These are phyloP conservation scores for Dactylonectria estremocensis DNA, from an alignment of 2,329 filamentous ascomycete species.

Conservation along the genomic window DNA sequence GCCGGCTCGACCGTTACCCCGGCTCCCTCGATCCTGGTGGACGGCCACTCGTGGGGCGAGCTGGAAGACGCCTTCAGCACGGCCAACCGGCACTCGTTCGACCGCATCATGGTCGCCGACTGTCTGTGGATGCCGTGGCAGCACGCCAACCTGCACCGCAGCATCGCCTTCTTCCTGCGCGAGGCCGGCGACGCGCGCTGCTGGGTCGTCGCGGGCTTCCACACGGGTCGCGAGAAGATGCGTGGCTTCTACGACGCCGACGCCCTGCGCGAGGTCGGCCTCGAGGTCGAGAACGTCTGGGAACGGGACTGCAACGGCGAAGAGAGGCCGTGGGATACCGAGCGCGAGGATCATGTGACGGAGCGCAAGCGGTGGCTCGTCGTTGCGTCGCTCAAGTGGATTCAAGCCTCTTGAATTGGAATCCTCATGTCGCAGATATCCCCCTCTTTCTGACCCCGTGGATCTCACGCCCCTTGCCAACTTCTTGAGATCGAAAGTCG, in stretches of 20 bases:
- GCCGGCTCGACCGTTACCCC: slow-evolving; percentile 36
- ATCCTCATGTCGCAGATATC: not conserved
- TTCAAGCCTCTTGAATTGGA: slow-evolving; percentile 34
- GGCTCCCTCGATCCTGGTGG: slow-evolving; percentile 57
- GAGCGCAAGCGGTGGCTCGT: slow-evolving; percentile 81
- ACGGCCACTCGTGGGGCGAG: slow-evolving; percentile 78
- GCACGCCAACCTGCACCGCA: slow-evolving; percentile 76
- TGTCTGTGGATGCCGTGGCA: slow-evolving; percentile 84
- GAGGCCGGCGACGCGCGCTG: slow-evolving; percentile 62
- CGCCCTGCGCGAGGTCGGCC: slow-evolving; percentile 62
- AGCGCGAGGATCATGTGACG: slow-evolving; percentile 75
- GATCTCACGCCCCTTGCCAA: not conserved
- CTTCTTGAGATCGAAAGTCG: not conserved
- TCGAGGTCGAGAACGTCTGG: slow-evolving; percentile 76
- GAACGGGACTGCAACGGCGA: slow-evolving; percentile 78
- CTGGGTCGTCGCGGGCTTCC: slow-evolving; percentile 80
- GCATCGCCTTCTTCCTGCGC: slow-evolving; percentile 74
- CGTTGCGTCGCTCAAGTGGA: slow-evolving; percentile 67
- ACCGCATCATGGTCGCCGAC: slow-evolving; percentile 78
- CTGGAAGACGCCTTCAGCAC: slow-evolving; percentile 53
- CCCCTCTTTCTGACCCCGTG: not conserved
- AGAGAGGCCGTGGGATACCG: slow-evolving; percentile 73
- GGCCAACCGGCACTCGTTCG: slow-evolving; percentile 61
- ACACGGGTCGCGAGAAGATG: slow-evolving; percentile 78
- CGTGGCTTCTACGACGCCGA: slow-evolving; percentile 72